Base-by-base conservation (phyloP, 2,329 filamentous ascomycete genomes). In the Hypoxylon sp. region DNA sequence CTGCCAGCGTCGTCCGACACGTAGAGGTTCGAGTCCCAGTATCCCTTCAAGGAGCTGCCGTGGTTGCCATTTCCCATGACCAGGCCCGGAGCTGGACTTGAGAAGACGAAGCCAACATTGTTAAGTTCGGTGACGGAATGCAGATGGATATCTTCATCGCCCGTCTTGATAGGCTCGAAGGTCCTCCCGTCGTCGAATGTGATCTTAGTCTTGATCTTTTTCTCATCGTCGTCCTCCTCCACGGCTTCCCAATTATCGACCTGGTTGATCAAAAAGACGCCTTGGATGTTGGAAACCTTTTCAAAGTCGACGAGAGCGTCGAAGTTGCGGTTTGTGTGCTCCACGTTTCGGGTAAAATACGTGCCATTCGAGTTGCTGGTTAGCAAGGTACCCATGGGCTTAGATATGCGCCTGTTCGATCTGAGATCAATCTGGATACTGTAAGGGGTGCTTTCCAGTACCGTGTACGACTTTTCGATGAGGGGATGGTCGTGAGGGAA, bases 341-440 rank as follows among this genome's bases (percentile, higher is more conserved):
- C 90, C 53, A 94, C 84, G 69, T 97, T 98, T 69, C 89, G 88
- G 2, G 90, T 95, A 73, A 98, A 99, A 74, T 94, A 97, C 2
- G 92, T 97, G 59, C 95, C 95, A 72, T 98, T 96, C 26, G 93
- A 98, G 73, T 99, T 99, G 72, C 94, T 98, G 4, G 92, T 96
- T 70, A 97, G 94, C 54, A 99, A 81, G 9, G 90, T 87, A 27
- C 95, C 96, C 85, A 97, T 94, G 0, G 89, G 85, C 31, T 83
- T 85, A 1, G 82, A 83, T 10, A 83, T 83, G 40, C 78, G 79
- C 33, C 80, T 80, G 9, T 81, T 82, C 1, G 89, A 91, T 83
- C 94, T 88, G 62, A 98, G 93, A 74, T 98, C 93, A 52, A 99
- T 87, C 76, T 98, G 94, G 67, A 99, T 92, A 78, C 94, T 97